Base-by-base conservation (phyloP, 2,329 filamentous ascomycete species). In the Falciphora oryzae region DNA sequence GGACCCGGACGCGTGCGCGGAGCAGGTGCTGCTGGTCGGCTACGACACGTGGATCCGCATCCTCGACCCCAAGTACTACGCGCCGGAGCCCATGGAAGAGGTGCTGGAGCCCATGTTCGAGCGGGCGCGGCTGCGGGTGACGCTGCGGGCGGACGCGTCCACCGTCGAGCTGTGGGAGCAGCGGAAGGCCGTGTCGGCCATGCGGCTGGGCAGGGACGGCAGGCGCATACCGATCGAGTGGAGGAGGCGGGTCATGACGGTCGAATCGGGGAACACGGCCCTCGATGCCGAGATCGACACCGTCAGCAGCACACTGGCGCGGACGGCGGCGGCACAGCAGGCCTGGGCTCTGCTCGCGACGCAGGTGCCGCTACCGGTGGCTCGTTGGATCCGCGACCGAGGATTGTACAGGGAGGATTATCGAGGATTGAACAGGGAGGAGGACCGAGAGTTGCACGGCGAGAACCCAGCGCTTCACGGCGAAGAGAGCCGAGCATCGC, bases 1-100 rank as follows among this genome's bases (percentile, higher is more conserved):
- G n/a, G n/a, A 16, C 22, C 18, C 31, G 27, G 27, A 25, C 14
- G 35, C 53, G 38, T 13, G 71, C 13, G 71, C 74, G 10, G 77
- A 82, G 63, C 89, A 92, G 70, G 77, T 90, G 4, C 91, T 91
- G 70, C 82, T 93, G 2, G 84, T 86, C 1, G 91, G 91, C 32
- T 94, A 87, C 72, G 91, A 94, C 70, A 94, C 91, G 0, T 76
- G 93, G 8, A 85, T 89, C 22, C 84, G 91, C 27, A 85, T 94
- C 63, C 85, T 91, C 64, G 80, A 90, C 61, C 83, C 89, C 0
- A 91, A 89, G 73, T 94, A 94, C 75, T 92, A 92, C 71, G 73
- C 64, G 67, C 29, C 35, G 18, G 44, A 32, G 18, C 35, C 22
- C 44, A 28, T 29, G n/a, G 29, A 35, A 4, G 75, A 74, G 0